Evolutionary conservation across 2,329 filamentous ascomycete genomes (phyloP).

Genomic region (Pyricularia sp.): DNA sequence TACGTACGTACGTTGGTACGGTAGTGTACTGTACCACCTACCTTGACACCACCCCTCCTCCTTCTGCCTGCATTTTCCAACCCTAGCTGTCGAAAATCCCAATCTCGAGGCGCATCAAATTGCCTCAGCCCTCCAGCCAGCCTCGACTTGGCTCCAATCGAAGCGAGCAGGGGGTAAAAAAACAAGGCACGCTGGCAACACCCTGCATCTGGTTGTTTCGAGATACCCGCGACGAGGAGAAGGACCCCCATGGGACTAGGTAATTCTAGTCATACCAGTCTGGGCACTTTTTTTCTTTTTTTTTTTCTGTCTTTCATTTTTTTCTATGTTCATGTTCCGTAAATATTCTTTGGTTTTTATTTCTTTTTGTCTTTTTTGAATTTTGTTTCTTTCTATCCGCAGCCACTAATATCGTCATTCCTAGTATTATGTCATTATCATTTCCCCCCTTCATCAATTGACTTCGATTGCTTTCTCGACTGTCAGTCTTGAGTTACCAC

Average conservation of each 20-base stretch:
- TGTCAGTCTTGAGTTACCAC: neutral
- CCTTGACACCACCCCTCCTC: neutral
- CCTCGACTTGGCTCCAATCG: neutral
- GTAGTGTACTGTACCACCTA: too few relatives aligned
- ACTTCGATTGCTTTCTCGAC: neutral
- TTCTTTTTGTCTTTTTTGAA: neutral
- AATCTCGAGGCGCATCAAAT: neutral
- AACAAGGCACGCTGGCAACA: neutral
- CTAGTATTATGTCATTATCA: neutral
- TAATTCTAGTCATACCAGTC: neutral
- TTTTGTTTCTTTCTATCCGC: neutral
- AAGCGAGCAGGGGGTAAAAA: neutral
- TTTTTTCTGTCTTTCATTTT: constrained; percentile 3
- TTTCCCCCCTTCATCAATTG: neutral
- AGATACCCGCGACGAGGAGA: neutral
- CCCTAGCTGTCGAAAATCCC: neutral
- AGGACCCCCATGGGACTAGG: neutral
- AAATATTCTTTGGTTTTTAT: neutral
- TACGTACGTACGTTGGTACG: neutral
- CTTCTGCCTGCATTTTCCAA: neutral
- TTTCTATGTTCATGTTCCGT: neutral
- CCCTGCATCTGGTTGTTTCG: neutral
- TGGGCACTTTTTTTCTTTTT: neutral
- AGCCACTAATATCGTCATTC: neutral
- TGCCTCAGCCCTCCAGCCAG: neutral